Evolutionary conservation across 495 filamentous ascomycete species (phyloP).

Genomic region (Xylaria scruposa): DNA sequence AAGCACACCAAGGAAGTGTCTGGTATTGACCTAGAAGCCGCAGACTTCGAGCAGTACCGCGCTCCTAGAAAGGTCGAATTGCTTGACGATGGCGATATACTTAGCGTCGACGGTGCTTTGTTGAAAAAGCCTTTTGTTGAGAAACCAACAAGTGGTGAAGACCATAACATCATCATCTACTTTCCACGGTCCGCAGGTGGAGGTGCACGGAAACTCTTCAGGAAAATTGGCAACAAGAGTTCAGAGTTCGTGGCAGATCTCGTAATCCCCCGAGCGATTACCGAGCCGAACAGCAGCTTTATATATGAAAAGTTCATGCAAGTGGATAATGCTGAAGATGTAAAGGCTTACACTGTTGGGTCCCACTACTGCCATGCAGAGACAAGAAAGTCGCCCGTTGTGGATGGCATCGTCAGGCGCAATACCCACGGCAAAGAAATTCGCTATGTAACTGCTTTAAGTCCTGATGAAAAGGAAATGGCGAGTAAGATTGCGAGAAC

Average conservation of each 20-base stretch:
- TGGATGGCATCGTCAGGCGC: conserved; percentile 92
- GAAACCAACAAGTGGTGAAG: conserved; percentile 97
- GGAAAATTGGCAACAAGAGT: conserved; percentile 98
- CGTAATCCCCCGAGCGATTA: conserved; percentile 76
- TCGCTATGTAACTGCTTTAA: conserved; percentile 87
- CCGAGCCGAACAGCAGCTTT: conserved; percentile 79
- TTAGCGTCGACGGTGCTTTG: conserved; percentile 81
- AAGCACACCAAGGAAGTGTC: conserved; percentile 79
- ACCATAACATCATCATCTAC: conserved; percentile 99
- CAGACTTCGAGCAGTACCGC: conserved; percentile 69
- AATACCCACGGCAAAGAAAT: conserved; percentile 98
- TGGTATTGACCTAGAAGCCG: conserved; percentile 77
- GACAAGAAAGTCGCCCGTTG: conserved; percentile 94
- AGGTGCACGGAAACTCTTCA: conserved; percentile 89
- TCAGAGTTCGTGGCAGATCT: conserved; percentile 86
- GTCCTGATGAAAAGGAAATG: conserved; percentile 80
- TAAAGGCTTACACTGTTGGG: conserved; percentile 98
- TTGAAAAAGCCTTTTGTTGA: conserved; percentile 97
- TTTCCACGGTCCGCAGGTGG: conserved; percentile 84
- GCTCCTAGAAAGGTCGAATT: conserved; percentile 77
- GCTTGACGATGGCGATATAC: conserved; percentile 83
- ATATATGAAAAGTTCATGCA: conserved; percentile 97
- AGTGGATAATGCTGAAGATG: conserved; percentile 95
- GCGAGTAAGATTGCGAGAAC: conserved; percentile 88
- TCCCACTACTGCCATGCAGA: conserved; percentile 94